Base-by-base conservation (phyloP, 306 rosid genomes). In the Herpetospermum pedunculosum region DNA sequence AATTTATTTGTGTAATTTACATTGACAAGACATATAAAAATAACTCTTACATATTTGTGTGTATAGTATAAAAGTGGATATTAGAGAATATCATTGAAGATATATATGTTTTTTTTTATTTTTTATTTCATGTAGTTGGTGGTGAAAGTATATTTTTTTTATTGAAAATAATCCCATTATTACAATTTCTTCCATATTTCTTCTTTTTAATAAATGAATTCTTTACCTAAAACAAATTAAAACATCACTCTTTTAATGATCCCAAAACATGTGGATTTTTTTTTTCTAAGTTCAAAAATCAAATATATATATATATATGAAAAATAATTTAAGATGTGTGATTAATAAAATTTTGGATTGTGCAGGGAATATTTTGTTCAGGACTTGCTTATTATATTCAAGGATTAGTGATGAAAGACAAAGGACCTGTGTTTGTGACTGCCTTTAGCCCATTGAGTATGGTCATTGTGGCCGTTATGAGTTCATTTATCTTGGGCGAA, bases 381-480 rank as follows among this genome's bases (percentile, higher is more conserved):
- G 99, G 92, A 32, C 48, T 95, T 26, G 80, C 87, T 74, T 91
- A 89, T 77, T 95, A 91, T 84, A 79, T 95, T 71, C 99, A 94
- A 85, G 99, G 99, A 79, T 41, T 89, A 12, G 89, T 95, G 26
- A 85, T 91, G 92, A 81, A 83, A 82, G 79, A 78, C 30, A 86
- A 91, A 88, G 99, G 99, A 19, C 96, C 99, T 14, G 96, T 95
- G 9, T 95, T 88, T 67, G 92, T 95, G 10, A 95, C 99, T 49
- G 88, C 99, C 5, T 95, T 95, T 70, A 84, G 40, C 75, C 96
- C 97, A 25, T 79, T 91, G 37, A 18, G 87, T 75, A 91, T 91
- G 97, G 85, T 95, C 5, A 83, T 91, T 38, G 96, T 91, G n/a
- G 96, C 99, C 18, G 64, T 87, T 74, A 75, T 91, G 86, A 77